Base-by-base conservation (phyloP, 352 stramenopile species). In the Phytophthora fragariaefolia region DNA sequence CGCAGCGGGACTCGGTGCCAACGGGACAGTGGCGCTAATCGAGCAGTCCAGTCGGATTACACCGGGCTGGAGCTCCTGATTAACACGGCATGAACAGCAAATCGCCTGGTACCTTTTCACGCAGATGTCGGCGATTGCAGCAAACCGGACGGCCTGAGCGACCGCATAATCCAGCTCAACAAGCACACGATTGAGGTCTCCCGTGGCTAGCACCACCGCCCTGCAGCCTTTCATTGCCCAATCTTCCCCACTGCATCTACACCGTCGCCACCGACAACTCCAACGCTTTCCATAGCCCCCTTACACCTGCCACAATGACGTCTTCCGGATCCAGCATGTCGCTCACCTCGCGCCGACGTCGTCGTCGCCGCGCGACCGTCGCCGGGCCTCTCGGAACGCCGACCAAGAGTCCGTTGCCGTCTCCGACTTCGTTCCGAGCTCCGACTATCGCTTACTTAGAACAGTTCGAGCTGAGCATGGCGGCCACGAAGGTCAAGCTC, bases 381-480 rank as follows among this genome's bases (percentile, higher is more conserved):
- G 12, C 63, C 0, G 57, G 51, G 20, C 63, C 51, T 17, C 38
- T 52, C 6, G 57, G 56, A 2, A 73, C 68, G 17, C 63, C 68
- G 9, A 47, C 46, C 2, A 63, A 60, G 40, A 73, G 57, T 10
- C 57, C 51, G 3, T 12, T 64, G 32, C 20, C 51, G 10, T 69
- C 62, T n/a, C 63, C 62, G 6, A 64, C 63, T 6, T 69, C 58
- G 17, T 42, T 64, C 49, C 54, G 62, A n/a, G 43, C 56, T 23
- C 30, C 70, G 20, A 69, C 50, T 32, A 58, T 78, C 36, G 50
- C 66, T 15, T 71, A 72, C 43, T 65, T 80, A 13, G 69, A 80
- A n/a, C 69, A 76, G 46, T 66, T 79, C 26, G 42, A 74, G 38
- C 32, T 83, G 27, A 59, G 52, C 24, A n/a, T 83, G 57, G 57